A percentile compares a stretch with the other conserved stretches of the same genome.
Evolutionary conservation across 495 filamentous ascomycete species (phyloP).

Genomic region (Viridothelium virens): DNA sequence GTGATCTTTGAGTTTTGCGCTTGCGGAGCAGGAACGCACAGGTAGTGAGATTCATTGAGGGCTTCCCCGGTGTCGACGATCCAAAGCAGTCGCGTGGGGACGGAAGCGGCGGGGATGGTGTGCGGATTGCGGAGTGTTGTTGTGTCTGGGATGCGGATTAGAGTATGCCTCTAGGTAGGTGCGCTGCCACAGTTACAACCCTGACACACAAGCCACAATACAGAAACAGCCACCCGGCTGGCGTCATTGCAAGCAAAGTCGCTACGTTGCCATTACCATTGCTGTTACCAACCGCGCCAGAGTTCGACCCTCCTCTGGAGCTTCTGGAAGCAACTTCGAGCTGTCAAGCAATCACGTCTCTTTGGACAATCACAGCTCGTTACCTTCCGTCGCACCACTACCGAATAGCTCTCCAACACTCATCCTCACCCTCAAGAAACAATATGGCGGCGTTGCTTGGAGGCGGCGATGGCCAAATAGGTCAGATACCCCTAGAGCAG

Average conservation of each 20-base stretch:
- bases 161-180: not conserved
- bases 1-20: not conserved
- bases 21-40: not conserved
- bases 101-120: not conserved
- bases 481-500: conserved; percentile 78
- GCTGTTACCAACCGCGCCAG: not conserved
- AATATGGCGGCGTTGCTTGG: conserved; percentile 63
- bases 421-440: not conserved
- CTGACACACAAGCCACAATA: not conserved
- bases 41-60: not conserved
- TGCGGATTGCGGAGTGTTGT: not conserved
- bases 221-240: not conserved
- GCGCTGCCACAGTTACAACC: not conserved
- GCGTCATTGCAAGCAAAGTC: not conserved
- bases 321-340: not conserved
- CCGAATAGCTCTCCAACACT: not conserved
- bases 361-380: not conserved
- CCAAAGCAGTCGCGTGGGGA: not conserved
- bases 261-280: not conserved
- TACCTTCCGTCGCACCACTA: not conserved
- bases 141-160: not conserved
- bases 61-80: not conserved
- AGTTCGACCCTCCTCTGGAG: not conserved
- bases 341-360: not conserved
- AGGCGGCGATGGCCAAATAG: conserved; percentile 41